Evolutionary conservation across 2,329 filamentous ascomycete genomes (phyloP).

Genomic region (Clathrospora elynae): DNA sequence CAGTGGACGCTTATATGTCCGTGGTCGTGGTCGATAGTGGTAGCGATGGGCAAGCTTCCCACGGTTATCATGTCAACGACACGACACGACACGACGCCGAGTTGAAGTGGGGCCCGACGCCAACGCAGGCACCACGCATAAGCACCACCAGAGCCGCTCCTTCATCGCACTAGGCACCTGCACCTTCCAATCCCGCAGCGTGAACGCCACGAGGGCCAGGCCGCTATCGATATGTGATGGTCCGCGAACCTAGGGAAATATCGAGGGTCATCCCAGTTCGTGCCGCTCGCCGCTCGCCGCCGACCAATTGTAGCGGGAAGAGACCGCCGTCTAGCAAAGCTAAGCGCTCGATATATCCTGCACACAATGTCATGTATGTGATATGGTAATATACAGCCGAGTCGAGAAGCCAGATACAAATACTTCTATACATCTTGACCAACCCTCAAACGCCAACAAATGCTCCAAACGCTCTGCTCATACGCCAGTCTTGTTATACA

Average conservation of each 20-base stretch:
- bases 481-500: conserved; percentile 19
- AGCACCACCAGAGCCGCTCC: conserved; percentile 16
- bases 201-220: conserved; percentile 22
- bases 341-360: conserved; percentile 36
- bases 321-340: conserved; percentile 22
- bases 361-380: not conserved
- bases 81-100: no score
- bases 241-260: conserved; percentile 7
- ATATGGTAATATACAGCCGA: conserved; percentile 38
- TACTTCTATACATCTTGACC: conserved; percentile 28
- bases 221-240: conserved; percentile 16
- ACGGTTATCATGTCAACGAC: no score
- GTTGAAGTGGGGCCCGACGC: no score
- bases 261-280: conserved; percentile 36
- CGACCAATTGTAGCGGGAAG: conserved; percentile 25
- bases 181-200: conserved; percentile 13
- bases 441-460: conserved; percentile 34
- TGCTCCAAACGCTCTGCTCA: conserved; percentile 28
- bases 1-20: not conserved
- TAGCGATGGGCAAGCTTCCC: no score
- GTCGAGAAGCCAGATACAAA: conserved; percentile 40
- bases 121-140: conserved; percentile 25
- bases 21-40: no score
- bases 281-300: conserved; percentile 20
- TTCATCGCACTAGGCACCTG: not conserved